Conservation (phyloP, 352 stramenopile genomes). For the Plasmopara viticola region DNA sequence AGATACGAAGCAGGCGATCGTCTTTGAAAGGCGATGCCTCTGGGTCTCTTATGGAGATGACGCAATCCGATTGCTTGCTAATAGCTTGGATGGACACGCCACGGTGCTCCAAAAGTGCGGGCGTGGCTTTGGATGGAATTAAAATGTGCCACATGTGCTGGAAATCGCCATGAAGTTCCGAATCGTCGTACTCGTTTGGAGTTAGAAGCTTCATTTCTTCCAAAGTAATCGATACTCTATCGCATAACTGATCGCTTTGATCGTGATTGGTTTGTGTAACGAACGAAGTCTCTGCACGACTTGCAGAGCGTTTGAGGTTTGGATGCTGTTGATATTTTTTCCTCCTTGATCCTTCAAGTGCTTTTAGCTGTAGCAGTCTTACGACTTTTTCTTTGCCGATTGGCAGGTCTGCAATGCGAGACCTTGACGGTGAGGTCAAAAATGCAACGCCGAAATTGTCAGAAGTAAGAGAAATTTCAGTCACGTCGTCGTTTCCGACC, state of each 20-base stretch:
- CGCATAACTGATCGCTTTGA: neutral
- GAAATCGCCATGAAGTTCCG: conserved; percentile 48
- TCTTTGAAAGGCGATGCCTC: conserved; percentile 39
- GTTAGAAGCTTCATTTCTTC: conserved; percentile 21
- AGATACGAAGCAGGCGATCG: conserved; percentile 50
- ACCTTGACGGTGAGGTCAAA: conserved; percentile 12
- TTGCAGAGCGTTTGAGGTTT: conserved; percentile 4
- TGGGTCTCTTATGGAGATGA: conserved; percentile 43
- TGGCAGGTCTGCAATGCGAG: conserved; percentile 9
- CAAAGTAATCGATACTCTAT: conserved; percentile 3
- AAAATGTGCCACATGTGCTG: conserved; percentile 58
- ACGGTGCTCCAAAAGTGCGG: conserved; percentile 43
- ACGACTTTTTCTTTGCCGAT: conserved; percentile 2
- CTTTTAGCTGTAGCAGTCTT: conserved; percentile 14
- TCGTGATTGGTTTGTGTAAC: neutral
- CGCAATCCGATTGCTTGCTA: conserved; percentile 40
- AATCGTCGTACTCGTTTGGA: conserved; percentile 48
- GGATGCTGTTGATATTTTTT: conserved; percentile 1
- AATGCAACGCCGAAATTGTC: conserved; percentile 5
- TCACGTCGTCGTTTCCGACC: neutral
- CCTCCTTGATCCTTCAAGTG: conserved; percentile 13
- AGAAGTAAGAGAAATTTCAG: neutral
- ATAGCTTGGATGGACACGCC: conserved; percentile 47
- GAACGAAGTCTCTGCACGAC: conserved; percentile 2
- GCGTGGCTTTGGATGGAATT: conserved; percentile 44